These are phyloP conservation scores for Claviceps pazoutovae DNA, from an alignment of 2,329 filamentous ascomycete species.

Conservation along the genomic window DNA sequence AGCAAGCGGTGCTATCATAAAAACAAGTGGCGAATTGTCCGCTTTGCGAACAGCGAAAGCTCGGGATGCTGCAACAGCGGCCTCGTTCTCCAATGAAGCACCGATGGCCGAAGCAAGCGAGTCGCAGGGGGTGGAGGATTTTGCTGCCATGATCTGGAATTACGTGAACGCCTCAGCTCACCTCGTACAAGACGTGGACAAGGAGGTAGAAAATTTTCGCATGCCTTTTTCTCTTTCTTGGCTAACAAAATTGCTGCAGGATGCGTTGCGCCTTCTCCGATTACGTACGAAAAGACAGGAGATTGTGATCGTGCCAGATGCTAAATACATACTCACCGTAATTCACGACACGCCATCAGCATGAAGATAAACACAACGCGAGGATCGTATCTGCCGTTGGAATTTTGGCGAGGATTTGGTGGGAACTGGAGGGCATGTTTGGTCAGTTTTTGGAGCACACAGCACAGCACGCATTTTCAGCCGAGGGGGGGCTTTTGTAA, in stretches of 20 bases:
- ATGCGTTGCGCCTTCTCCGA: conserved; percentile 63
- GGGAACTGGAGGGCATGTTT: neutral
- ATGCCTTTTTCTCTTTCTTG: neutral
- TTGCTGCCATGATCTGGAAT: conserved; percentile 62
- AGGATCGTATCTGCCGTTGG: neutral
- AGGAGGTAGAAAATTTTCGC: conserved; percentile 36
- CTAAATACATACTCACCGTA: conserved; percentile 65
- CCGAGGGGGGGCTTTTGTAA: neutral
- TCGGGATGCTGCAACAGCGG: conserved; percentile 21
- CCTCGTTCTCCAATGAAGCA: conserved; percentile 33
- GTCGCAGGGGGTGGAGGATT: conserved; percentile 52
- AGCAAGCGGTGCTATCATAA: conserved; percentile 57
- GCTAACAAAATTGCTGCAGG: conserved; percentile 29
- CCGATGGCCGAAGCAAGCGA: conserved; percentile 30
- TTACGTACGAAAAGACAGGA: conserved; percentile 77
- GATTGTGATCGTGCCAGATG: conserved; percentile 68
- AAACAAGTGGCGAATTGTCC: conserved; percentile 56
- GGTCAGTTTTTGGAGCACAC: neutral
- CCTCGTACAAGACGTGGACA: conserved; percentile 59
- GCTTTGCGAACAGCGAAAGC: conserved; percentile 31
- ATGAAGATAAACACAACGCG: conserved; percentile 19
- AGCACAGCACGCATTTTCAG: neutral
- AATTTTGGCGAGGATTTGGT: neutral
- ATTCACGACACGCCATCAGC: conserved; percentile 69
- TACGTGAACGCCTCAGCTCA: conserved; percentile 57